phyloP scores from a whole-genome alignment of 2,329 filamentous ascomycete genomes.

The Capronia epimyces region DNA sequence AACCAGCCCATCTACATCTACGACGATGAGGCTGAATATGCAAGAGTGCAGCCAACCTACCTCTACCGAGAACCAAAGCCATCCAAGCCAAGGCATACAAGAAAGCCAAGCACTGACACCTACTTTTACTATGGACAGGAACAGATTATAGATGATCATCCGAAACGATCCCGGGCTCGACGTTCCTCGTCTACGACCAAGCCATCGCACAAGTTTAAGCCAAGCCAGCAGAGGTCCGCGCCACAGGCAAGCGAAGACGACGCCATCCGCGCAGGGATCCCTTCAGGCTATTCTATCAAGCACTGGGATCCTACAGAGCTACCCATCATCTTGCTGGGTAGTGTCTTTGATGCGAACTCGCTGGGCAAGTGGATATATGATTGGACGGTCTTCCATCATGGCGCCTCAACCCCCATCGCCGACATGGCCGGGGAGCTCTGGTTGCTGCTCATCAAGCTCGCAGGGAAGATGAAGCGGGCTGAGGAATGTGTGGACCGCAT shows the following conservation, averaged over 20 bases:
- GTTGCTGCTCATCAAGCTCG: constrained; percentile 88
- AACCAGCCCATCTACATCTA: constrained; percentile 50
- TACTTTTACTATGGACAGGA: constrained; percentile 51
- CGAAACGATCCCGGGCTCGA: constrained; percentile 45
- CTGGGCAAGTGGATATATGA: constrained; percentile 99
- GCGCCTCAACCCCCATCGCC: constrained; percentile 72
- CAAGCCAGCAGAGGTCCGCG: constrained; percentile 34
- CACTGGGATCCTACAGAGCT: constrained; percentile 96
- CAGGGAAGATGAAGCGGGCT: constrained; percentile 87
- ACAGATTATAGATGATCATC: constrained; percentile 53
- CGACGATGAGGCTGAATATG: constrained; percentile 51
- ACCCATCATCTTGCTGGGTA: constrained; percentile 88
- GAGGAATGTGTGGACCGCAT: constrained; percentile 72
- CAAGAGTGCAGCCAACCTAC: constrained; percentile 44
- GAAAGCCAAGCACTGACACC: constrained; percentile 45
- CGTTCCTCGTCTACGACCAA: constrained; percentile 50
- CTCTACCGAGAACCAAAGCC: constrained; percentile 42
- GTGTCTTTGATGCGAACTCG: constrained; percentile 95
- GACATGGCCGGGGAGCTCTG: constrained; percentile 93
- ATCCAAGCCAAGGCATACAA: constrained; percentile 42
- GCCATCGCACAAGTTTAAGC: constrained; percentile 41
- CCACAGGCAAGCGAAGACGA: constrained; percentile 60
- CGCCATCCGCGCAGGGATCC: constrained; percentile 62
- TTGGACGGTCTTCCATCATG: constrained; percentile 92
- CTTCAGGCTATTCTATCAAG: constrained; percentile 86